Conservation (phyloP, 495 filamentous ascomycete species). For the Penicillium herquei region DNA sequence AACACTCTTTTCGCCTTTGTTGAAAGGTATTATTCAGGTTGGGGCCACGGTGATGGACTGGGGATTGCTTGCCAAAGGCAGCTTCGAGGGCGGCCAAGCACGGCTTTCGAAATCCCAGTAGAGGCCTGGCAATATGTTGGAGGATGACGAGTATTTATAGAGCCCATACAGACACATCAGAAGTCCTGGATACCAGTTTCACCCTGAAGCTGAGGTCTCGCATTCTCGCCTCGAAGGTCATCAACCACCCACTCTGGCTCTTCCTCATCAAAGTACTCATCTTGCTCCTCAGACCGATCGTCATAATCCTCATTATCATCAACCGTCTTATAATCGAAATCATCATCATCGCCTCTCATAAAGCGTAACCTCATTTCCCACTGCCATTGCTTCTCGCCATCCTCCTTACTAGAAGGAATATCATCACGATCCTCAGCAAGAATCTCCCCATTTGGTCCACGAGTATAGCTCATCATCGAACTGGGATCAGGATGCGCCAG, state of each 20-base stretch:
- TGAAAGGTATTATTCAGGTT: no score
- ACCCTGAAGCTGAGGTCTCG: constrained; percentile 46
- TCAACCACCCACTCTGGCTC: constrained; percentile 62
- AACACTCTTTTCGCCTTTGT: no score
- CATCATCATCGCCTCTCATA: constrained; percentile 64
- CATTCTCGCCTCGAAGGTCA: constrained; percentile 36
- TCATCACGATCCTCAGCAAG: constrained; percentile 56
- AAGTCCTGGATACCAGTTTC: constrained; percentile 85
- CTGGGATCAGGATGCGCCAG: constrained; percentile 55
- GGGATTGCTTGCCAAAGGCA: no score
- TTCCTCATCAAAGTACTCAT: constrained; percentile 77
- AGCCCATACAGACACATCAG: constrained; percentile 25
- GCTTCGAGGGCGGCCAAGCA: no score
- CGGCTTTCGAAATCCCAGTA: no score
- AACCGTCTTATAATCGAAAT: constrained; percentile 71
- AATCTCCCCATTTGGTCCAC: constrained; percentile 53
- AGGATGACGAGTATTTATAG: no score
- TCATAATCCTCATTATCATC: constrained; percentile 71
- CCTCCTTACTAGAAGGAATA: constrained; percentile 58
- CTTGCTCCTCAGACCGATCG: constrained; percentile 59
- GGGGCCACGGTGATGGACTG: no score
- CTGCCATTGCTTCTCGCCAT: constrained; percentile 64
- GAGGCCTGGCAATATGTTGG: neutral
- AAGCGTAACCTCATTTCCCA: constrained; percentile 70
- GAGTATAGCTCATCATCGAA: constrained; percentile 45